Base-by-base conservation (phyloP, 495 filamentous ascomycete genomes). In the Aspergillus haitiensis region DNA sequence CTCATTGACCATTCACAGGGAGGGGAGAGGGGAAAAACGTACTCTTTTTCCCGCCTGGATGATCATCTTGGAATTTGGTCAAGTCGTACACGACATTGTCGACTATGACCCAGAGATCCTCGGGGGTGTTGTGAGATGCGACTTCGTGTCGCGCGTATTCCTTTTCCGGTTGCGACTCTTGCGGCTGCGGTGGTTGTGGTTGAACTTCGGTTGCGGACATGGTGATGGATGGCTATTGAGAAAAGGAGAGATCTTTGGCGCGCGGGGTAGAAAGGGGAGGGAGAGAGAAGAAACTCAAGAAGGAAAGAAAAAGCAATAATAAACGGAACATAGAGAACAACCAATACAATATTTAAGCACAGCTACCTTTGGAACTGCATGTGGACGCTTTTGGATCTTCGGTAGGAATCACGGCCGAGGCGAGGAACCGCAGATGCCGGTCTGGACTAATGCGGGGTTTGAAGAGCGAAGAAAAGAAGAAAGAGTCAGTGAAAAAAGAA, bases 21-120 rank as follows among this genome's bases (percentile, higher is more conserved):
- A 56, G 8, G 32, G 31, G 39, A 18, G 7, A 15, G 34, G 21
- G 40, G 27, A 8, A 12, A 33, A 21, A 40, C 34, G 7, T 42
- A 61, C 59, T 56, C 46, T 50, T 61, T 45, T 61, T 56, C 34
- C 59, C 59, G 36, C 59, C 59, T 0, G 59, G 59, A 35, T 61
- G 59, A 6, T 61, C 51, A 7, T 61, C 52, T 11, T 47, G 47
- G 27, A 55, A 61, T 27, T 45, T 21, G 6, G 42, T 56, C 34
- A 61, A 21, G 51, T 61, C 52, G 42, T 61, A 61, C 1, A 61
- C 59, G 5, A 34, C 53, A 35, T 54, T 47, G 35, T 61, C 59
- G 18, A 61, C 51, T 3, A 54, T 54, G 9, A 61, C 15, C 59
- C 59, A 61, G 9, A 61, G 32, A 35, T 56, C 52, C 5, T 32